Conservation (phyloP, 1,284 basidiomycete genomes). For the Cutaneotrichosporon dermatis region DNA sequence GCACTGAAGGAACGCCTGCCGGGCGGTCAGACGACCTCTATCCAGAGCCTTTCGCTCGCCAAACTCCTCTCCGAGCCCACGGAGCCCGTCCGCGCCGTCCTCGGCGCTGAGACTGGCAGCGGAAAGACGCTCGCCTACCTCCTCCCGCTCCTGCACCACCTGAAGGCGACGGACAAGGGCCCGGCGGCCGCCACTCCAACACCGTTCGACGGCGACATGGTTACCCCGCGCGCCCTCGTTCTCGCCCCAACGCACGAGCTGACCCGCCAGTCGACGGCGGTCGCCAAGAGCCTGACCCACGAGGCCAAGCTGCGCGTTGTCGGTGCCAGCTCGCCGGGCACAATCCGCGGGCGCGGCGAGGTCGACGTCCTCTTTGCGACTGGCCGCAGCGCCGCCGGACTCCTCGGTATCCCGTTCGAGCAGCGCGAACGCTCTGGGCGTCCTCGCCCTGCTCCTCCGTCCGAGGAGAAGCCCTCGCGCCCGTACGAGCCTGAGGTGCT, state of each 20-base stretch:
- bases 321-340: constrained; percentile 57
- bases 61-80: constrained; percentile 51
- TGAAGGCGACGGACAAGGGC: constrained; percentile 56
- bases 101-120: constrained; percentile 82
- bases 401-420: constrained; percentile 81
- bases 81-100: constrained; percentile 52
- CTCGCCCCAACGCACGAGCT: constrained; percentile 85
- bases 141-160: constrained; percentile 68
- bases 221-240: constrained; percentile 65
- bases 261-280: constrained; percentile 66
- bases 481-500: not conserved
- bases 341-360: constrained; percentile 20
- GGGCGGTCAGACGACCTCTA: constrained; percentile 56
- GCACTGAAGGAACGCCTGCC: constrained; percentile 58
- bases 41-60: constrained; percentile 66
- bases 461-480: constrained; percentile 3
- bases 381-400: constrained; percentile 70
- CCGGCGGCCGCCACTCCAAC: not conserved
- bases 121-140: constrained; percentile 88
- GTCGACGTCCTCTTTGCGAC: constrained; percentile 74
- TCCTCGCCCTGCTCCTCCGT: not conserved
- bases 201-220: not conserved
- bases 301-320: constrained; percentile 66
- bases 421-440: not conserved
- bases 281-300: constrained; percentile 70